These are phyloP conservation scores for Sorghum bicolor DNA, from an alignment of 176 grass and related monocot genomes.

Conservation along the genomic window Sorghum_bicolor_NCBIv3 NC_012876.2:62173501-62174000, in stretches of 20 bases:
- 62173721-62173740: not conserved
- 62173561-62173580: not conserved
- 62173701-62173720: not conserved
- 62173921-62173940: not conserved
- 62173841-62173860: not conserved
- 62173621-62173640: not conserved
- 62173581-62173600: not conserved
- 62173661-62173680: not conserved
- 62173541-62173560: not conserved
- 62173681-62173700: too few relatives aligned
- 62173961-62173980: not conserved
- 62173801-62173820: not conserved
- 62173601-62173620: not conserved
- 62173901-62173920: not conserved
- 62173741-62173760: not conserved
- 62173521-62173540: not conserved
- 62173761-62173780: not conserved
- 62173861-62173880: constrained; percentile 8
- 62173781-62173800: not conserved
- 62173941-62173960: not conserved
- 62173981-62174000: not conserved
- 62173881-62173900: not conserved
- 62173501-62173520: not conserved
- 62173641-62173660: not conserved
- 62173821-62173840: not conserved